These are phyloP conservation scores for Lentinula sp. DNA, from an alignment of 768 basidiomycete species.

Conservation along the genomic window DNA sequence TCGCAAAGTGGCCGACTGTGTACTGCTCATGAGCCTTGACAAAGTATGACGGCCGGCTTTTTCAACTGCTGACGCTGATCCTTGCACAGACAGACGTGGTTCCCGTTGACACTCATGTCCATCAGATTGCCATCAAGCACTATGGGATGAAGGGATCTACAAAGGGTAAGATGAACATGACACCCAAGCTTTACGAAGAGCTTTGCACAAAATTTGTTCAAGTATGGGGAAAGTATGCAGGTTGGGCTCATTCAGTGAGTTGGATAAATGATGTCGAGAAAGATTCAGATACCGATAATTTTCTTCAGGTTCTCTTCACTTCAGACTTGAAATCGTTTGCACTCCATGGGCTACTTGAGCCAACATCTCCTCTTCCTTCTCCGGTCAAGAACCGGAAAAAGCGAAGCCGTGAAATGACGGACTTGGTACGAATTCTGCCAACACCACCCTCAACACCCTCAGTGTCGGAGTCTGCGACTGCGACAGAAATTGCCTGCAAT, in stretches of 20 bases:
- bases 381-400: constrained; percentile 2
- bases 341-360: constrained; percentile 40
- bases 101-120: constrained; percentile 94
- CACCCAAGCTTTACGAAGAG: constrained; percentile 70
- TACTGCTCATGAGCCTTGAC: constrained; percentile 88
- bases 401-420: not conserved
- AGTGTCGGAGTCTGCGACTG: not conserved
- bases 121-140: constrained; percentile 80
- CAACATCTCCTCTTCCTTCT: not conserved
- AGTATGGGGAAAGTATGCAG: constrained; percentile 81
- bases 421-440: not conserved
- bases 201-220: constrained; percentile 53
- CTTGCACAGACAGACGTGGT: constrained; percentile 66
- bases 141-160: constrained; percentile 55
- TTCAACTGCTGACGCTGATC: not conserved
- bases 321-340: constrained; percentile 68
- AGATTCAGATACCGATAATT: not conserved
- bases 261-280: not conserved
- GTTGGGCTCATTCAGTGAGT: constrained; percentile 84
- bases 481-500: not conserved
- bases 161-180: constrained; percentile 55
- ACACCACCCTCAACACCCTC: not conserved
- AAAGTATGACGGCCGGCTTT: constrained; percentile 43
- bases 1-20: constrained; percentile 93
- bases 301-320: constrained; percentile 63